A percentile compares a stretch with the other conserved stretches of the same genome.
Conservation (phyloP, 139 green algal species). For the Tetradesmus lagerheimii region DNA sequence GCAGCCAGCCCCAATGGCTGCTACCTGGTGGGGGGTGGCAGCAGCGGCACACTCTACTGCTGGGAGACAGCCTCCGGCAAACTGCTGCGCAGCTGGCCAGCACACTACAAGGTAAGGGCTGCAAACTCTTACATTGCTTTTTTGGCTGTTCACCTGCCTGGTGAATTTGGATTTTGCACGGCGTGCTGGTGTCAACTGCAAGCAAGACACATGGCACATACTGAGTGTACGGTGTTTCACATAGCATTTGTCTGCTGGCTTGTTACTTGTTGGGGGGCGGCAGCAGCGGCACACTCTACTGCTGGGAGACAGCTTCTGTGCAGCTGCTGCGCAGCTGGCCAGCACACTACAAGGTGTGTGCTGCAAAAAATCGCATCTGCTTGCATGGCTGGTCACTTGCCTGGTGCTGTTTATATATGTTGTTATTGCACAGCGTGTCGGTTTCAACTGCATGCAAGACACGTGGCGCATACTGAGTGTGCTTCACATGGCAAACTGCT, state of each 20-base stretch:
- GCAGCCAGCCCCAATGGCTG: conserved; percentile 67
- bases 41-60: conserved; percentile 77
- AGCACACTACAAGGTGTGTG: conserved; percentile 38
- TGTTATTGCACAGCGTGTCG: too few relatives aligned
- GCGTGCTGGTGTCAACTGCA: background rate
- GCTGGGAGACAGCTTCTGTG: conserved; percentile 85
- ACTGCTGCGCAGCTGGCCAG: conserved; percentile 86
- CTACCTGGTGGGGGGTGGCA: conserved; percentile 72
- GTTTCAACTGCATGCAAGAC: too few relatives aligned
- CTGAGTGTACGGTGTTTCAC: too few relatives aligned
- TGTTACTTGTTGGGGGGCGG: conserved; percentile 71
- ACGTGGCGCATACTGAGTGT: too few relatives aligned
- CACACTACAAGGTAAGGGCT: conserved; percentile 87
- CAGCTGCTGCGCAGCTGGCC: conserved; percentile 85
- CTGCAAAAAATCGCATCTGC: too few relatives aligned
- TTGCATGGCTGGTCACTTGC: too few relatives aligned
- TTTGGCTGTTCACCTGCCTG: too few relatives aligned
- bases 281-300: conserved; percentile 74
- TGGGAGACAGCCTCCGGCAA: conserved; percentile 84
- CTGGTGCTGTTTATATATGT: too few relatives aligned
- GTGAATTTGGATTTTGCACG: too few relatives aligned
- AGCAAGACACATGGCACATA: too few relatives aligned
- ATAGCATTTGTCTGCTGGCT: too few relatives aligned
- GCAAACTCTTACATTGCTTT: background rate
- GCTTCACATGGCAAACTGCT: too few relatives aligned